Percentiles rank a stretch among this genome's conserved stretches.
Evolutionary conservation across 768 basidiomycete genomes (phyloP).

Genomic region (Xerocomus brunneocitrinus): DNA sequence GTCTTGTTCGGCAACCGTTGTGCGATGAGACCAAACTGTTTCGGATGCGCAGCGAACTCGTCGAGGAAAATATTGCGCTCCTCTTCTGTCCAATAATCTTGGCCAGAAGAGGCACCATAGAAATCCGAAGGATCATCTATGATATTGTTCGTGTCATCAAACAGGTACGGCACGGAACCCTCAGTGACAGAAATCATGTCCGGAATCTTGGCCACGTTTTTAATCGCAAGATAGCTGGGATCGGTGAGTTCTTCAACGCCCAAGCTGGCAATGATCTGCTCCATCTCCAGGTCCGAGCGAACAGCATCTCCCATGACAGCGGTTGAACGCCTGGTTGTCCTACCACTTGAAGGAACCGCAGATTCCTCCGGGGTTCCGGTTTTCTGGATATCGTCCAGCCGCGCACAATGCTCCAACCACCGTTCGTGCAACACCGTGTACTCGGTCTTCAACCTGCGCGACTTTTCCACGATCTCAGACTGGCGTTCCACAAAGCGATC

Average conservation of each 20-base stretch:
- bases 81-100: conserved; percentile 82
- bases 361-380: conserved; percentile 35
- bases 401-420: conserved; percentile 69
- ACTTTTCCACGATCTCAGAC: conserved; percentile 48
- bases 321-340: conserved; percentile 71
- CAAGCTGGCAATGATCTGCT: conserved; percentile 92
- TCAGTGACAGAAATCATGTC: conserved; percentile 79
- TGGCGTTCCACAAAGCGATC: conserved; percentile 54
- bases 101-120: conserved; percentile 67
- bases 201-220: conserved; percentile 83
- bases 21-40: conserved; percentile 94
- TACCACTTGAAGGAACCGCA: conserved; percentile 36
- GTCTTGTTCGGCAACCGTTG: conserved; percentile 79
- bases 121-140: conserved; percentile 75
- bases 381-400: conserved; percentile 52
- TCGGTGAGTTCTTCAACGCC: conserved; percentile 93
- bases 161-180: conserved; percentile 57
- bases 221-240: conserved; percentile 78
- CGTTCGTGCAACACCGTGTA: conserved; percentile 65
- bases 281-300: conserved; percentile 93
- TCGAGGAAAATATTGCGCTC: conserved; percentile 77
- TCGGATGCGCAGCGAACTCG: conserved; percentile 80
- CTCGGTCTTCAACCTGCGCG: conserved; percentile 52
- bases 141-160: conserved; percentile 81
- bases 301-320: conserved; percentile 81